Evolutionary conservation across 2,329 filamentous ascomycete genomes (phyloP).

Genomic region (Pseudopithomyces maydicus): DNA sequence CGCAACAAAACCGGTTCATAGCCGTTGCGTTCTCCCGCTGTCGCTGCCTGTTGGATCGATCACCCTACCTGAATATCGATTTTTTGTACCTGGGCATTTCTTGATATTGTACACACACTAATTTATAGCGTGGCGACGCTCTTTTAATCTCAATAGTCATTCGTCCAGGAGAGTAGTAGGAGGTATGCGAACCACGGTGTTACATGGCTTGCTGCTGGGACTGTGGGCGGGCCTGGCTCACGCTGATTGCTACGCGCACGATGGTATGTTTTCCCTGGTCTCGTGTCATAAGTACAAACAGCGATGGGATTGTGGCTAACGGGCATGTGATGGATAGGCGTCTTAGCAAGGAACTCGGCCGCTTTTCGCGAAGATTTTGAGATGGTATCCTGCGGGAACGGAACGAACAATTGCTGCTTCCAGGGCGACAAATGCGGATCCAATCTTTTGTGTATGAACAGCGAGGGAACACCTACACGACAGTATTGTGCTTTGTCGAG

Average conservation of each 20-base stretch:
- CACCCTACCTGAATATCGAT: not conserved
- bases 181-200: not conserved
- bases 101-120: not conserved
- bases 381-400: not conserved
- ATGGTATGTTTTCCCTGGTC: not conserved
- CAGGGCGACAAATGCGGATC: not conserved
- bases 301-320: not conserved
- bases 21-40: not conserved
- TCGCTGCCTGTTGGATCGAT: not conserved
- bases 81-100: not conserved
- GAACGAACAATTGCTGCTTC: conserved; percentile 3
- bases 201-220: not conserved
- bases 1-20: not conserved
- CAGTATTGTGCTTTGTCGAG: not conserved
- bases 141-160: no score
- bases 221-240: not conserved
- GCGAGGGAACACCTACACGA: not conserved
- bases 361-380: not conserved
- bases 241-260: conserved; percentile 3
- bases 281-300: no score
- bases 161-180: not conserved
- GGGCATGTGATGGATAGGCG: not conserved
- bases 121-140: not conserved
- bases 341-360: not conserved
- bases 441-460: not conserved